Base-by-base conservation (phyloP, 2,329 filamentous ascomycete species). In the Fusarium albidum region DNA sequence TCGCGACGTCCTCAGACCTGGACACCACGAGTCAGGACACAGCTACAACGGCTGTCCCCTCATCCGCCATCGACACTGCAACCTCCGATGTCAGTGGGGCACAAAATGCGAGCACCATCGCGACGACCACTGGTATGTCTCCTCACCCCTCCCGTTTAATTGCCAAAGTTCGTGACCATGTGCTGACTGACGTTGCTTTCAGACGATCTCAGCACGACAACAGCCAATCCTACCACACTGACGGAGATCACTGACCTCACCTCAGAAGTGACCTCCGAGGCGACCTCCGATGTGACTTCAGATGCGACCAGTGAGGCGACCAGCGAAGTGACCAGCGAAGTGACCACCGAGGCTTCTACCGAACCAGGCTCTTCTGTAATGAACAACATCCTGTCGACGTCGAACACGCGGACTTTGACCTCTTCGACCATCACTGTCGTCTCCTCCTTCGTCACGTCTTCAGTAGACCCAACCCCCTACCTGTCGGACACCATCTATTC, bases 81-180 rank as follows among this genome's bases (percentile, higher is more conserved):
- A 15, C 44, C 26, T 55, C 53, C 32, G 46, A 47, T 10, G 29
- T 43, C 41, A 55, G 50, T 59, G 63, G 52, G 43, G 55, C 63
- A 13, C 47, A 45, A 17, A 67, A 62, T 41, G 14, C 49, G 14
- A 55, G 57, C 17, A 48, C 49, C 26, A 31, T 31, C 12, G 25
- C 48, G 17, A 51, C 54, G 45, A 65, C 64, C 28, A 55, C 51
- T 44, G 54, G 65, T 67, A 66, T 45, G 64, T 52, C 45, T 55
- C 44, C 49, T 58, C 17, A 46, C 53, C 29, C 48, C 28, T 49
- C 39, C 48, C 50, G 53, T 51, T 51, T 49, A 32, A 28, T 47
- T 55, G 35, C 39, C 57, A 45, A 37, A 46, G 38, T 52, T 63
- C 14, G 37, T 39, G 35, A 34, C 49, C 52, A 56, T 48, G 38